Base-by-base conservation (phyloP, 83 land plant species). In the Thuja plicata region DNA sequence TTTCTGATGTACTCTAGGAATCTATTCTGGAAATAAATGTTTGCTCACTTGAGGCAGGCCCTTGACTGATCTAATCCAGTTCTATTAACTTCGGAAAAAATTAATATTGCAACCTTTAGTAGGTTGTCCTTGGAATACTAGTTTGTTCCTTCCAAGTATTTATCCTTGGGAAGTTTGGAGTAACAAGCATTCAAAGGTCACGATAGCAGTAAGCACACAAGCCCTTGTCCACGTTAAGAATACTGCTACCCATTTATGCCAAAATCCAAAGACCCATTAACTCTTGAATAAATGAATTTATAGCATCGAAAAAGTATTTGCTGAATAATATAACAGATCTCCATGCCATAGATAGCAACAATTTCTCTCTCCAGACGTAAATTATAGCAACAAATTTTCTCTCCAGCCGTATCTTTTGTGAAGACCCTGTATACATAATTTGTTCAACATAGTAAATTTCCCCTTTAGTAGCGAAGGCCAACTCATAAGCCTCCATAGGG, bases 401-500 rank as follows among this genome's bases (percentile, higher is more conserved):
- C 83, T 10, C 35, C 60, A 52, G 60, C n/a, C 16, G 3, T 7
- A 17, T 52, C 86, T 84, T 66, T 27, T 84, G 62, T 38, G 5
- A 84, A 13, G 62, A 84, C 55, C 60, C 55, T 84, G 86, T 84
- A 13, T 57, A 48, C 32, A 17, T 84, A 84, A 84, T 30, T 84
- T 50, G 60, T 2, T 84, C 52, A 27, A 84, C 52, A 13, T 30
- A 84, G 62, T 50, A 57, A 84, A 52, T 32, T 32, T 50, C 62
- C 15, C 19, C 60, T 83, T 48, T 83, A 48, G 57, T 84, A 52
- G 34, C 34, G 35, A 84, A 52, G 86, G 24, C 62, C 86, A 50
- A 30, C 38, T 38, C 85, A 82, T 82, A 84, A 84, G 57, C 86
- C 86, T 32, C 60, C 57, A 84, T 32, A 52, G 30, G 62, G 86